These are phyloP conservation scores for Monilinia vaccinii-corymbosi DNA, from an alignment of 2,329 filamentous ascomycete species.

Conservation along the genomic window DNA sequence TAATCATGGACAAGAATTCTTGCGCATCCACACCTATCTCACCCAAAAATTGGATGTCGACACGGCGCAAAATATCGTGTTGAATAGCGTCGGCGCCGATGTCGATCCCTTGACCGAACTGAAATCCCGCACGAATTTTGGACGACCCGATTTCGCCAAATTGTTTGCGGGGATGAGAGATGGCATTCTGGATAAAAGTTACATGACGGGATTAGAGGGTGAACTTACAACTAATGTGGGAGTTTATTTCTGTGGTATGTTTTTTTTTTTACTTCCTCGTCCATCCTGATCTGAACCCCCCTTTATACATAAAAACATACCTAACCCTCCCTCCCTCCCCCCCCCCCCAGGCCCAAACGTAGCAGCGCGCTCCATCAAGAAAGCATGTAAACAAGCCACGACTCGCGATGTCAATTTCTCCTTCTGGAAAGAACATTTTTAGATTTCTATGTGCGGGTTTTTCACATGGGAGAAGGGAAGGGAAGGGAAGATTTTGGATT, in stretches of 20 bases:
- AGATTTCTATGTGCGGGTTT: constrained; percentile 17
- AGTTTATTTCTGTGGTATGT: constrained; percentile 94
- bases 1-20: constrained; percentile 68
- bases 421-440: constrained; percentile 98
- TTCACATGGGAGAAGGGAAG: too few species aligned
- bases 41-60: constrained; percentile 89
- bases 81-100: constrained; percentile 85
- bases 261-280: constrained; percentile 27
- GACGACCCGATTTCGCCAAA: constrained; percentile 77
- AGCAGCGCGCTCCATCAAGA: constrained; percentile 73
- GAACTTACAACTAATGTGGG: constrained; percentile 76
- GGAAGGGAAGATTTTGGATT: too few species aligned
- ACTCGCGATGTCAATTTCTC: constrained; percentile 79
- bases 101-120: constrained; percentile 90
- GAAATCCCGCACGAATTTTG: constrained; percentile 84
- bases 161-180: constrained; percentile 80
- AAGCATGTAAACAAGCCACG: constrained; percentile 65
- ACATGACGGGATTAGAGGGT: constrained; percentile 72
- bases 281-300: neutral
- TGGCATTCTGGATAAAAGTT: constrained; percentile 76
- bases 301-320: neutral
- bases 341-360: constrained; percentile 25
- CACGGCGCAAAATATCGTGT: constrained; percentile 90
- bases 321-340: constrained; percentile 11
- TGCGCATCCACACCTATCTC: constrained; percentile 96